Evolutionary conservation across 2,329 filamentous ascomycete species (phyloP).

Genomic region (Fusarium succisae): DNA sequence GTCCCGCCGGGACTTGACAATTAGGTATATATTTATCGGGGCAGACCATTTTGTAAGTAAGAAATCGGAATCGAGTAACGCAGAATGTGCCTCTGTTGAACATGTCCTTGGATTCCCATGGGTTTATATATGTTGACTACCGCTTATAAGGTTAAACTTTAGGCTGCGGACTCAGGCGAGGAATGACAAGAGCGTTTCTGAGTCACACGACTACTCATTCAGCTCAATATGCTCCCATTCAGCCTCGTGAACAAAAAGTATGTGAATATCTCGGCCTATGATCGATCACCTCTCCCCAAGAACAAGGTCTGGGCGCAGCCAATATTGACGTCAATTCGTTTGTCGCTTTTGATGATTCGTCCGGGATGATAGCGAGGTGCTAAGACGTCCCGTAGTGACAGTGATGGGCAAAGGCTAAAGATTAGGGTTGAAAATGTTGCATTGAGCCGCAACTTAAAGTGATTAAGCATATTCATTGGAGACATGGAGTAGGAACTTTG

Average conservation of each 20-base stretch:
- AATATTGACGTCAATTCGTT: neutral
- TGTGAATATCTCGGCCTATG: neutral
- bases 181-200: neutral
- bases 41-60: neutral
- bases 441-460: neutral
- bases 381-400: no score
- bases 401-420: neutral
- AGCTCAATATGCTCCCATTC: neutral
- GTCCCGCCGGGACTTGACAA: neutral
- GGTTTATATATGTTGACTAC: neutral
- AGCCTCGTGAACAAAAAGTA: neutral
- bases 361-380: rapidly evolving
- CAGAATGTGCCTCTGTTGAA: neutral
- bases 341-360: neutral
- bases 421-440: neutral
- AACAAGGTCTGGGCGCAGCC: neutral
- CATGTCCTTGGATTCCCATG: neutral
- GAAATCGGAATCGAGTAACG: neutral
- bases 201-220: neutral
- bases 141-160: no score
- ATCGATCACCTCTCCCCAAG: neutral
- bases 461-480: neutral
- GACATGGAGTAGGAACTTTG: neutral
- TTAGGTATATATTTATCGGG: neutral
- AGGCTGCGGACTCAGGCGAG: no score